A percentile compares a stretch with the other conserved stretches of the same genome.
These are phyloP conservation scores for Xylaria castorea DNA, from an alignment of 495 filamentous ascomycete genomes.

Conservation along the genomic window DNA sequence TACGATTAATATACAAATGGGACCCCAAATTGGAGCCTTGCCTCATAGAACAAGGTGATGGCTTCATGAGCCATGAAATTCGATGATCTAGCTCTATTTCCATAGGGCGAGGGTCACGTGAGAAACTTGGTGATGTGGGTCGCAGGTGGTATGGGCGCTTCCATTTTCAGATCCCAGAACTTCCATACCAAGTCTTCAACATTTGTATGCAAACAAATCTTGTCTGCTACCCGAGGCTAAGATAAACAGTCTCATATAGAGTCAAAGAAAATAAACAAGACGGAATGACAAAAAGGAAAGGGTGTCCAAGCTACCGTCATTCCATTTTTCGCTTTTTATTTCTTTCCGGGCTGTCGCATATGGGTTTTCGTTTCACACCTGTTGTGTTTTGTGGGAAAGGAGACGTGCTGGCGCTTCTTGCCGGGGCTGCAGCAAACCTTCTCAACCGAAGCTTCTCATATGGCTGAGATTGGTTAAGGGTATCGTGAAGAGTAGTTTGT, in stretches of 20 bases:
- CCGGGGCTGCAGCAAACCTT: background rate
- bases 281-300: background rate
- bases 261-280: background rate
- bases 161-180: too few relatives aligned
- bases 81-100: too few relatives aligned
- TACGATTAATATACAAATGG: too few relatives aligned
- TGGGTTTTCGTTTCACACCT: background rate
- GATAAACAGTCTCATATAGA: background rate
- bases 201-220: too few relatives aligned
- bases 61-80: too few relatives aligned
- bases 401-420: background rate
- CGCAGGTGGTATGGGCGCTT: too few relatives aligned
- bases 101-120: too few relatives aligned
- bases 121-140: too few relatives aligned
- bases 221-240: background rate
- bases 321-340: background rate
- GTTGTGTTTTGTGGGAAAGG: background rate
- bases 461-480: background rate
- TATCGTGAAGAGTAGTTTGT: background rate
- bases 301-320: background rate
- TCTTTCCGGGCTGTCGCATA: background rate
- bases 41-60: too few relatives aligned
- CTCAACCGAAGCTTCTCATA: background rate
- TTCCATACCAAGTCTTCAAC: too few relatives aligned
- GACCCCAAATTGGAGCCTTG: too few relatives aligned